Evolutionary conservation across 108 stramenopile genomes (phyloP).

Genomic region (Cyclotella choctawhatcheeana): DNA sequence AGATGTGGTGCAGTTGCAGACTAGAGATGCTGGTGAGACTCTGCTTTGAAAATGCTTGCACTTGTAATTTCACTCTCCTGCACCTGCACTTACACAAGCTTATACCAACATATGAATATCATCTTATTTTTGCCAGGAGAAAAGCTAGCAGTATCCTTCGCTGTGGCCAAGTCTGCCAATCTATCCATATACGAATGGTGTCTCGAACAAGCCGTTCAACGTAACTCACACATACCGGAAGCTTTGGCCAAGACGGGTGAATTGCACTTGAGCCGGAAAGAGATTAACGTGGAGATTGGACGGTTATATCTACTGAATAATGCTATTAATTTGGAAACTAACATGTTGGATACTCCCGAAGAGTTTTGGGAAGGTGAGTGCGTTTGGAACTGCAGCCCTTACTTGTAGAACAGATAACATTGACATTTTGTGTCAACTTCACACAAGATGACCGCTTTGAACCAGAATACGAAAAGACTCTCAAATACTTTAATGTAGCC

Average conservation of each 20-base stretch:
- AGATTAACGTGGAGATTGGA: conserved; percentile 51
- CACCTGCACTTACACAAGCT: no score
- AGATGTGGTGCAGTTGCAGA: conserved; percentile 52
- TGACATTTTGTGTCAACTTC: not conserved
- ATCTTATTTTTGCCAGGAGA: conserved; percentile 21
- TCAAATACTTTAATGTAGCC: conserved; percentile 49
- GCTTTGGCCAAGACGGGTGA: conserved; percentile 48
- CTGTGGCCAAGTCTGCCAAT: conserved; percentile 44
- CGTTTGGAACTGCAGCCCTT: not conserved
- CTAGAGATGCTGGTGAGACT: conserved; percentile 46
- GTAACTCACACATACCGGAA: conserved; percentile 59
- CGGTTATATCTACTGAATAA: conserved; percentile 53
- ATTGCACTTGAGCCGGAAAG: conserved; percentile 44
- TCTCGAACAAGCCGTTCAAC: conserved; percentile 43
- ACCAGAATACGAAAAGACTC: conserved; percentile 41
- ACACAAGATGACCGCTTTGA: conserved; percentile 55
- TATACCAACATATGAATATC: not conserved
- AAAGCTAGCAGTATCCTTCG: conserved; percentile 57
- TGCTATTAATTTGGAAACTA: conserved; percentile 58
- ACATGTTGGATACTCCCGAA: conserved; percentile 53
- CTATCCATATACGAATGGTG: conserved; percentile 54
- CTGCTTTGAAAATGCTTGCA: not conserved
- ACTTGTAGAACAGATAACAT: not conserved
- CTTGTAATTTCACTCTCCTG: no score
- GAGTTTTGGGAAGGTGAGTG: conserved; percentile 59